Base-by-base conservation (phyloP, 768 basidiomycete genomes). In the Sarcodon sp. region DNA sequence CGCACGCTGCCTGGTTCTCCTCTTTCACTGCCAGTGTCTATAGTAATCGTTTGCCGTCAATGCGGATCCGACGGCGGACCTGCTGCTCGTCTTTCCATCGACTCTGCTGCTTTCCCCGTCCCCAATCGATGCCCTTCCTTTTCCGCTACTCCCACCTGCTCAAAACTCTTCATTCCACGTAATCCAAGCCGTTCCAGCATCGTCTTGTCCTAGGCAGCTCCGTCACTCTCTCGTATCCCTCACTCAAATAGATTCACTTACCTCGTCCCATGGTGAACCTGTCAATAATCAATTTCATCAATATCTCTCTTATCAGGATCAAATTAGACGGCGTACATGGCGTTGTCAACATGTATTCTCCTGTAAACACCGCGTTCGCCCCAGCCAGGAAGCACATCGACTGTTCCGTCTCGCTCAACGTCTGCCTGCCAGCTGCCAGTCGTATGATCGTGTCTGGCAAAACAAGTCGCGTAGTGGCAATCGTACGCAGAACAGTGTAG, bases 301-400 rank as follows among this genome's bases (percentile, higher is more conserved):
- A 48, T 37, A 27, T 47, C 34, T 52, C 47, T 36, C 16, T 7
- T 13, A 48, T 44, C 47, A 47, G 15, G 11, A 34, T 4, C 47
- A 32, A 48, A 35, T 43, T 38, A 43, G 50, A 45, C 31, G 33
- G 72, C 87, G 68, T 58, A 85, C 92, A 96, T 43, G 93, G 91
- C 11, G 94, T 98, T 10, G 94, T 98, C 54, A 98, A 64, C 94
- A 98, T 98, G 56, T 83, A 75, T 61, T 97, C 94, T 38, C 93
- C 94, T n/a, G 94, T 98, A 63, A 98, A 98, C 51, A 98, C 83
- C 16, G 94, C 94, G 59, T 98, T 98, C 16, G 93, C 94, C 18
- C 94, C 94, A 0, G 94, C 92, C 87, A 98, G 86, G 68, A 98
- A 98, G 60, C 90, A 92, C 85, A 98, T 91, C 6, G 85, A 91